Conservation (phyloP, 2,329 filamentous ascomycete species). For the Penicillium sp. region DNA sequence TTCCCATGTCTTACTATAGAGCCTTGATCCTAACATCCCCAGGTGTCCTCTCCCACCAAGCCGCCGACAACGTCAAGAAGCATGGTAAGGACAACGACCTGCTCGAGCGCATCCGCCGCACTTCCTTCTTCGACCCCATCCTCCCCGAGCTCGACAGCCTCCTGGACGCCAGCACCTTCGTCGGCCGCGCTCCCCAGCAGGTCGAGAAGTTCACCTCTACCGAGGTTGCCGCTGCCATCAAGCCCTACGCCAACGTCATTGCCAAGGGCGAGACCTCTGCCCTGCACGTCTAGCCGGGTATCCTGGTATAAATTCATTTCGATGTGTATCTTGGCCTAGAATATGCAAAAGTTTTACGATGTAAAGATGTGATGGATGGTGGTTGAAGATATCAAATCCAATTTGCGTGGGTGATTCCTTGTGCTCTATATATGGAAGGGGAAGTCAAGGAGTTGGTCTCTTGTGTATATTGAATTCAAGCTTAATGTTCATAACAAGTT, state of each 20-base stretch:
- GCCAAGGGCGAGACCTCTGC: slow-evolving; percentile 38
- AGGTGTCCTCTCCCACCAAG: slow-evolving; percentile 70
- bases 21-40: slow-evolving; percentile 2
- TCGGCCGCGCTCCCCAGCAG: slow-evolving; percentile 54
- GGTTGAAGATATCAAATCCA: background rate
- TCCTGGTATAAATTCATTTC: background rate
- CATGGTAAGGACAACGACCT: slow-evolving; percentile 76
- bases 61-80: slow-evolving; percentile 65
- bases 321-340: background rate
- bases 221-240: slow-evolving; percentile 48
- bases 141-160: slow-evolving; percentile 65
- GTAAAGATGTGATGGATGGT: slow-evolving; percentile 1
- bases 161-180: slow-evolving; percentile 60
- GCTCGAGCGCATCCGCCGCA: slow-evolving; percentile 69
- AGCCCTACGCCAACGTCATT: slow-evolving; percentile 44
- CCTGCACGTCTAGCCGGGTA: slow-evolving; percentile 37
- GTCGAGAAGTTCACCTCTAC: slow-evolving; percentile 52
- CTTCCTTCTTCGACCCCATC: slow-evolving; percentile 69
- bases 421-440: background rate
- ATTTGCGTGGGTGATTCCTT: background rate
- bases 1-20: background rate
- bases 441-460: background rate
- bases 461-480: background rate
- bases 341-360: slow-evolving; percentile 6
- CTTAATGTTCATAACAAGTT: background rate